A percentile compares a stretch with the other conserved stretches of the same genome.
phyloP scores from a whole-genome alignment of 495 filamentous ascomycete genomes.

The Daldinia grandis region DNA sequence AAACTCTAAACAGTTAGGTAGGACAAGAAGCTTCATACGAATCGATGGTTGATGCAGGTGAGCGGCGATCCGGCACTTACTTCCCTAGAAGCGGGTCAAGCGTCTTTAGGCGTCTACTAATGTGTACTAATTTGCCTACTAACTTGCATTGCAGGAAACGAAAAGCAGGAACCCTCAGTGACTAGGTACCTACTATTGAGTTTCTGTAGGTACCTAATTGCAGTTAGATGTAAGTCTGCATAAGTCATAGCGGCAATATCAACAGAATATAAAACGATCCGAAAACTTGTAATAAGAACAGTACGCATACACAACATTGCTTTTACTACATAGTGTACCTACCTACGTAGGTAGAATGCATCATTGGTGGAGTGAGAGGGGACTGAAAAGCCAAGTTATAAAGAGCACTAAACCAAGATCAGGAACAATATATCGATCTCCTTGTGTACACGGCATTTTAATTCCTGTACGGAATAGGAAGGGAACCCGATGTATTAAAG shows the following conservation, averaged over 20 bases:
- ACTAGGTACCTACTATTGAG: not conserved
- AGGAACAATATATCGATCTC: conserved; percentile 27
- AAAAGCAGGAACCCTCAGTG: conserved; percentile 25
- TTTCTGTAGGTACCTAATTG: not conserved
- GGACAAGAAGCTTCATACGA: conserved; percentile 6
- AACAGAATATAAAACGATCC: not conserved
- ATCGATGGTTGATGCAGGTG: conserved; percentile 1
- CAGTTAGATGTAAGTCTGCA: not conserved
- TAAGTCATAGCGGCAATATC: not conserved
- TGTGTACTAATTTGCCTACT: not conserved
- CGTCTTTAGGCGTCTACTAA: conserved; percentile 12
- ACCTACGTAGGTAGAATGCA: not conserved
- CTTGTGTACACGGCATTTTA: conserved; percentile 29
- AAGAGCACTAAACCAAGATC: conserved; percentile 19
- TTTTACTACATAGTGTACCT: too few relatives aligned
- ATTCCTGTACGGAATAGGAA: conserved; percentile 33
- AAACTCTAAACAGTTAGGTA: conserved; percentile 17
- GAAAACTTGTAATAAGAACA: not conserved
- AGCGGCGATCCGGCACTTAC: conserved; percentile 35
- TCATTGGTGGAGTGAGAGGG: not conserved
- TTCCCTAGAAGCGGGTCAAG: conserved; percentile 21
- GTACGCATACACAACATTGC: not conserved
- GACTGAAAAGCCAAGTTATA: conserved; percentile 2
- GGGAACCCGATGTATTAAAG: conserved; percentile 20
- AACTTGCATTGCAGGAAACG: conserved; percentile 14